Base-by-base conservation (phyloP, 2,329 filamentous ascomycete species). In the Geosmithia morbida region DNA sequence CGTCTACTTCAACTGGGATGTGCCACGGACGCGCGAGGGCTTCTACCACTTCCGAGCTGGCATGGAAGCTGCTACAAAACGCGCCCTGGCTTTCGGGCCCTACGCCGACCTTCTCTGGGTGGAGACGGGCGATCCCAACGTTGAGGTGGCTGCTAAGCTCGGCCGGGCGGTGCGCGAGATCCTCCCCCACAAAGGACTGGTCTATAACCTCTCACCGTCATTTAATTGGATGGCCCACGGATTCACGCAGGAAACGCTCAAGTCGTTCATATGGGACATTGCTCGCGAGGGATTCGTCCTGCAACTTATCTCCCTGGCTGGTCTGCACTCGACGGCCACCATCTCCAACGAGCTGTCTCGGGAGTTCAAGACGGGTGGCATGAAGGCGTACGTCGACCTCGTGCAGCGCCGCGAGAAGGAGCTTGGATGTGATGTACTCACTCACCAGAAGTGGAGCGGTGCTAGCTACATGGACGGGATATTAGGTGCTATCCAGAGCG, bases 181-280 rank as follows among this genome's bases (percentile, higher is more conserved):
- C 3, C 71, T 78, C 56, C 87, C 88, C 0, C 80, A 78, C 51
- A 97, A 97, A 75, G 85, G 86, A 37, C 76, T 98, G 20, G 90
- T 97, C 0, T 98, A 98, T 70, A 98, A 98, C 68, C 76, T 98
- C 2, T 89, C 83, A 4, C 92, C 92, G 1, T 94, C 87, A 8
- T 98, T 98, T 75, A 97, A 98, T 72, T 98, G 92, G 92, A 92
- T 94, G 79, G 81, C 81, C 11, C 89, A 97, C 61, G 92, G 90
- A 29, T 98, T 97, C 66, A 83, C 77, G 2, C 80, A 88, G 52
- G 81, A 79, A 51, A 83, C 83, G 6, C 74, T 98, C 48, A 87
- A 85, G 67, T 87, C 79, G 6, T 98, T 98, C 64, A 85, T 98
- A 56, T 97, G 90, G 90, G 90, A 97, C 62, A 79, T 98, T 53